Conservation (phyloP, 2,329 filamentous ascomycete species). For the Didymella arachidicola region DNA sequence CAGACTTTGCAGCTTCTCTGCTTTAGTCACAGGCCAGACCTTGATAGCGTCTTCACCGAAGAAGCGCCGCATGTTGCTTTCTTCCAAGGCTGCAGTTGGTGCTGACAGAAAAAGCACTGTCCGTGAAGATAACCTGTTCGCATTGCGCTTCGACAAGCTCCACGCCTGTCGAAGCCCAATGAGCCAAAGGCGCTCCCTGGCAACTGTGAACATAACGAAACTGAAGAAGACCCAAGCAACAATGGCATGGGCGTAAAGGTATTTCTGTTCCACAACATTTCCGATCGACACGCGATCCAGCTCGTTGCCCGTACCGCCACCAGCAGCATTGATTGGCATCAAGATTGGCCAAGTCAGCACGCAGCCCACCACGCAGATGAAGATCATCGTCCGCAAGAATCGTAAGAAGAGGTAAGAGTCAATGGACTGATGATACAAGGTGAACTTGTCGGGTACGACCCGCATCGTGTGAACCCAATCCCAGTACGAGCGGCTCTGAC, state of each 20-base stretch:
- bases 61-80: constrained; percentile 77
- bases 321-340: constrained; percentile 88
- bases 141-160: constrained; percentile 82
- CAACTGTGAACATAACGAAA: constrained; percentile 88
- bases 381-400: constrained; percentile 79
- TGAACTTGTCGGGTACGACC: constrained; percentile 73
- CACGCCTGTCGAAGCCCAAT: constrained; percentile 94
- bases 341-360: constrained; percentile 87
- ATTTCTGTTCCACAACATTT: constrained; percentile 72
- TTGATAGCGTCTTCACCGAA: constrained; percentile 83
- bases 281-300: constrained; percentile 81
- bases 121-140: constrained; percentile 84
- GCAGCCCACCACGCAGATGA: constrained; percentile 84
- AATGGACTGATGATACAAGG: constrained; percentile 88
- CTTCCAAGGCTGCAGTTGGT: constrained; percentile 77
- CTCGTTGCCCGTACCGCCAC: constrained; percentile 68
- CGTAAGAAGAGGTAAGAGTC: constrained; percentile 92
- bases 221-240: constrained; percentile 82
- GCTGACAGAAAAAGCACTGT: constrained; percentile 91
- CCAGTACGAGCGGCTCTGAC: constrained; percentile 40
- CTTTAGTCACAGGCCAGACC: constrained; percentile 84
- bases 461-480: constrained; percentile 59
- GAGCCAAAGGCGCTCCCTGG: constrained; percentile 88
- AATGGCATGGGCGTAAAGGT: constrained; percentile 79
- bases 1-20: constrained; percentile 77